Base-by-base conservation (phyloP, 2,329 filamentous ascomycete species). In the Ophiocordyceps robertsii region DNA sequence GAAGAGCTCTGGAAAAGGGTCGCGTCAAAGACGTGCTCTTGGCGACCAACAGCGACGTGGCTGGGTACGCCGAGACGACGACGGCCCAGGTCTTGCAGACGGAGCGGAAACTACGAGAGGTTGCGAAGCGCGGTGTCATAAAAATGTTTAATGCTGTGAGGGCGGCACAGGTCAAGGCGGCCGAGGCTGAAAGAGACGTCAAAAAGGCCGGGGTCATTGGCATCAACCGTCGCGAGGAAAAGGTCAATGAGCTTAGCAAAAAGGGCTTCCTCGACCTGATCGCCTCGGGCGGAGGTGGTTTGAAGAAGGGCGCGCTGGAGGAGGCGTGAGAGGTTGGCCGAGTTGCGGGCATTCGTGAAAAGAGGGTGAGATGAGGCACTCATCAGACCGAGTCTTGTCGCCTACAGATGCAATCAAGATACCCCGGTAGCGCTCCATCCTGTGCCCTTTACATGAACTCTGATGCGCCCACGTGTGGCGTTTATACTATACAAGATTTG, bases 81-180 rank as follows among this genome's bases (percentile, higher is more conserved):
- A 73, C 73, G 24, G 65, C 65, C 14, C 67, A 73, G 48, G 71
- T 75, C 24, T 58, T 77, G 55, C 85, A 84, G 56, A 75, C 80
- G 53, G 90, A 96, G 69, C 82, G 80, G 65, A 70, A 77, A 49
- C 61, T 96, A 56, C 78, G 84, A 55, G 92, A 94, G 68, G 87
- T 85, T 39, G 89, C 89, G 37, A 87, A 95, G 64, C 75, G 87
- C 43, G 90, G 90, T 75, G 92, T 98, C 35, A 82, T 96, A 21
- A 93, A 90, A 69, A 70, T 98, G 45, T 98, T 98, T 66, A 95
- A 96, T 61, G 92, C 92, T 0, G 88, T 98, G 29, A 73, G 90
- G 37, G 86, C 86, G 19, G 89, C 92, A 13, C 92, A 98, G 64
- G 84, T 95, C 44, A 85, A 89, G 62, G 89, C 83, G 3, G 76